phyloP scores from a whole-genome alignment of 2,329 filamentous ascomycete genomes.

The Aureobasidium sp. region DNA sequence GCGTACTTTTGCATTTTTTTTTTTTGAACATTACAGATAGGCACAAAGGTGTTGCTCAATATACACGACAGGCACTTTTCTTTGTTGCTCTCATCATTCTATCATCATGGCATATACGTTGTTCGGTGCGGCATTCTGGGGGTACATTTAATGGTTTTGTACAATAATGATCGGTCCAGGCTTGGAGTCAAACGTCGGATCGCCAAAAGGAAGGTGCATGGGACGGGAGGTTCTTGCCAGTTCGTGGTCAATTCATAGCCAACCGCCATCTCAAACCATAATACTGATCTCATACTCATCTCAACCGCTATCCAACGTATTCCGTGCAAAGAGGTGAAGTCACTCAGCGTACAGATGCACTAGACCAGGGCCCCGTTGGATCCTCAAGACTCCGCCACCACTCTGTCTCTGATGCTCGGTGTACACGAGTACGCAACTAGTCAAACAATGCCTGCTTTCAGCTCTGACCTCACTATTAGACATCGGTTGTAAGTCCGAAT shows the following conservation, averaged over 20 bases:
- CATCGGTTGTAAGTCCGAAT: neutral
- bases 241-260: no score
- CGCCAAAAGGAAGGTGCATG: no score
- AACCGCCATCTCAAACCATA: neutral
- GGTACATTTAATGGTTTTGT: neutral
- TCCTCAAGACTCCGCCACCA: neutral
- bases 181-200: neutral
- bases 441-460: neutral
- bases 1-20: neutral
- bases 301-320: neutral
- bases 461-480: neutral
- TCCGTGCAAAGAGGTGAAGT: neutral
- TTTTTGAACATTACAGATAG: neutral
- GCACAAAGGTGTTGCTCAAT: neutral
- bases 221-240: neutral
- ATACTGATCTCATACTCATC: neutral
- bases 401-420: neutral
- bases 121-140: neutral
- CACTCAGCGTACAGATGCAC: neutral
- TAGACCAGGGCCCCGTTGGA: neutral
- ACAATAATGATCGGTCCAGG: neutral
- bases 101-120: neutral
- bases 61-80: neutral
- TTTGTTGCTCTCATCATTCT: neutral
- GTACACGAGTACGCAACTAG: neutral